Conservation (phyloP, 805 yeast genomes). For the Barnettozyma pratensis region DNA sequence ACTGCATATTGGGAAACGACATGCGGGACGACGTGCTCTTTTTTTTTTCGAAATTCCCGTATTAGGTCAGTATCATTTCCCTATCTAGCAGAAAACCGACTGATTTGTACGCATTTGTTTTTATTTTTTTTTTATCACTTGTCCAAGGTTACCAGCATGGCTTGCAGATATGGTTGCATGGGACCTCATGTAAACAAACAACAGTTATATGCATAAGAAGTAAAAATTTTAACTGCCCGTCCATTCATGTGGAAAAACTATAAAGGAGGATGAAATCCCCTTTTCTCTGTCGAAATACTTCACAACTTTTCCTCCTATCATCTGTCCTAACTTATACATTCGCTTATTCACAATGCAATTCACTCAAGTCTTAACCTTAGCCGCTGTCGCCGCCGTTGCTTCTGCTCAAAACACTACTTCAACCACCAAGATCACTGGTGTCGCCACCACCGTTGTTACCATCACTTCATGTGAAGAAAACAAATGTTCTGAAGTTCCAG, state of each 20-base stretch:
- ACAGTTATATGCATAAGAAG: background rate
- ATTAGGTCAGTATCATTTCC: background rate
- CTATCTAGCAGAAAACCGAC: background rate
- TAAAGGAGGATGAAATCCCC: conserved; percentile 4
- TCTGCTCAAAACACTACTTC: conserved; percentile 18
- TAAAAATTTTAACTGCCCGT: background rate
- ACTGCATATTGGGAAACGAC: background rate
- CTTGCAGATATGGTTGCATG: background rate
- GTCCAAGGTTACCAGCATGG: background rate
- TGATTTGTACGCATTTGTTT: background rate
- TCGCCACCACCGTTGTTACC: conserved; percentile 8
- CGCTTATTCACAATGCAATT: conserved; percentile 31
- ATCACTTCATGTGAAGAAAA: conserved; percentile 14
- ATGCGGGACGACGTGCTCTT: background rate
- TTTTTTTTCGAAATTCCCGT: background rate
- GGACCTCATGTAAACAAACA: conserved; percentile 6
- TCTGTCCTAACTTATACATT: conserved; percentile 24
- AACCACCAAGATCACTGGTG: conserved; percentile 4
- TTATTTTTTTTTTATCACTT: background rate
- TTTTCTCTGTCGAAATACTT: background rate
- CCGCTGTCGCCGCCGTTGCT: conserved; percentile 26
- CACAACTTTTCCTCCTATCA: too few species aligned
- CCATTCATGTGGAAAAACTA: conserved; percentile 2
- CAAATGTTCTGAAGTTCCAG: conserved; percentile 8
- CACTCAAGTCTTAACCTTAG: conserved; percentile 26